These are phyloP conservation scores for Ballota nigra DNA, from an alignment of 257 asterid genomes.

Conservation along the genomic window DNA sequence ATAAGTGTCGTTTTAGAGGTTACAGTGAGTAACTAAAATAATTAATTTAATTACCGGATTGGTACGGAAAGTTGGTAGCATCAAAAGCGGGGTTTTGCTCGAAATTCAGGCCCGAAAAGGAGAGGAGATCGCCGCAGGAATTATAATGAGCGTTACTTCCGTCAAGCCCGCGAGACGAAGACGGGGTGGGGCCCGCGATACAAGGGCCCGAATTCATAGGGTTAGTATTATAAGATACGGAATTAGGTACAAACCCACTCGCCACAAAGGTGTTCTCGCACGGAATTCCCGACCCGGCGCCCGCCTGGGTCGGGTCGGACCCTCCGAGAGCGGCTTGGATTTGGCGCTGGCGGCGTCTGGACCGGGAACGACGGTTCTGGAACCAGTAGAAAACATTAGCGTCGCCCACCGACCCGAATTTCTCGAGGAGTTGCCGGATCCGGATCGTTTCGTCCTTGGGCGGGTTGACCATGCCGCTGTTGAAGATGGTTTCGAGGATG, in stretches of 20 bases:
- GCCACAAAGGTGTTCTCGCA: not conserved
- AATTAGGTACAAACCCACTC: constrained; percentile 7
- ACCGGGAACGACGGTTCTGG: constrained; percentile 85
- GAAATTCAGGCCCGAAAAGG: constrained; percentile 29
- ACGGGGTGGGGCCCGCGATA: constrained; percentile 32
- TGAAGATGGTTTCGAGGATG: constrained; percentile 78
- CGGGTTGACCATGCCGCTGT: constrained; percentile 83
- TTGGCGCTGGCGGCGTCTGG: constrained; percentile 57
- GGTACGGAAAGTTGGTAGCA: constrained; percentile 29
- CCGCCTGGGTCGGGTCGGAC: not conserved
- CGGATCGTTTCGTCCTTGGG: constrained; percentile 64
- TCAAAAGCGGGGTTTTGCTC: constrained; percentile 37
- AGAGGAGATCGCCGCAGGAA: constrained; percentile 15
- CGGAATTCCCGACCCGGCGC: constrained; percentile 17
- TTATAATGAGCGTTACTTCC: not conserved
- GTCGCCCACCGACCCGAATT: constrained; percentile 73
- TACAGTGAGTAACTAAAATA: too few species aligned
- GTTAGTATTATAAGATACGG: not conserved
- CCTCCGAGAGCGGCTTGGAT: constrained; percentile 31
- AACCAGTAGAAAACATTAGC: constrained; percentile 91
- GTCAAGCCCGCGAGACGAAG: constrained; percentile 28
- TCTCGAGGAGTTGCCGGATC: constrained; percentile 63
- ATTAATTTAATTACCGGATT: constrained; percentile 31
- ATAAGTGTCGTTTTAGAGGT: too few species aligned
- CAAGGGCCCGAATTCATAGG: constrained; percentile 7